Evolutionary conservation across 2,329 filamentous ascomycete species (phyloP).

Genomic region (Furcasterigmium furcatum): DNA sequence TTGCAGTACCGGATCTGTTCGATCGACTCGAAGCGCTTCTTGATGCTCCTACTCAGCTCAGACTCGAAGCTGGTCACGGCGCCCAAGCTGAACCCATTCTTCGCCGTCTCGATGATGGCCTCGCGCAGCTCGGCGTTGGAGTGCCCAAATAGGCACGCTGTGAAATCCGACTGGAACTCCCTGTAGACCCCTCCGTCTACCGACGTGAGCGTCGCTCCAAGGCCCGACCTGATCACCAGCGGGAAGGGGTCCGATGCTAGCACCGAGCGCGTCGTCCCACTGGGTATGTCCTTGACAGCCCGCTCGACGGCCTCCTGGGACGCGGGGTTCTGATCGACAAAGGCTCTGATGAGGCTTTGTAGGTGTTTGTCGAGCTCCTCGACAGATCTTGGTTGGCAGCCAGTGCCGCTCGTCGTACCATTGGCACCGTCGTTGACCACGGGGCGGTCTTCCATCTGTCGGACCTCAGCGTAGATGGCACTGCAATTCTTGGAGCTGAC

Average conservation of each 20-base stretch:
- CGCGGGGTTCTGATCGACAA: not conserved
- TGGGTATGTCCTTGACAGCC: conserved; percentile 27
- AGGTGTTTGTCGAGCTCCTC: too few relatives aligned
- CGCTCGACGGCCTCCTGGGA: not conserved
- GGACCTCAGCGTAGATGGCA: too few relatives aligned
- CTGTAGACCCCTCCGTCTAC: conserved; percentile 44
- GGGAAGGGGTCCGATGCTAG: conserved; percentile 39
- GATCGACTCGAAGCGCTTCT: conserved; percentile 43
- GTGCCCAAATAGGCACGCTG: conserved; percentile 64
- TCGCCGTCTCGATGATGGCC: conserved; percentile 41
- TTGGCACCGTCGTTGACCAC: too few relatives aligned
- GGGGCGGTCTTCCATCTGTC: too few relatives aligned
- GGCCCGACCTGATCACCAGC: conserved; percentile 30
- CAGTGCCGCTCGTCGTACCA: too few relatives aligned
- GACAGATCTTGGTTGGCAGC: too few relatives aligned
- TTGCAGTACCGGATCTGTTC: conserved; percentile 59
- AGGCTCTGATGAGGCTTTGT: not conserved
- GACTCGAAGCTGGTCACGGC: conserved; percentile 48
- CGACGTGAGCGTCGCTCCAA: conserved; percentile 26
- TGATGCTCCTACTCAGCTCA: conserved; percentile 44
- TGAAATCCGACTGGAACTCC: conserved; percentile 60
- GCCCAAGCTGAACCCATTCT: conserved; percentile 52
- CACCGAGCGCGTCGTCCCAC: conserved; percentile 41
- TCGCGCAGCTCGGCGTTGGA: conserved; percentile 50
- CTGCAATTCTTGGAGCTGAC: too few relatives aligned